phyloP scores from a whole-genome alignment of 2,329 filamentous ascomycete genomes.

The Phialophora chinensis region DNA sequence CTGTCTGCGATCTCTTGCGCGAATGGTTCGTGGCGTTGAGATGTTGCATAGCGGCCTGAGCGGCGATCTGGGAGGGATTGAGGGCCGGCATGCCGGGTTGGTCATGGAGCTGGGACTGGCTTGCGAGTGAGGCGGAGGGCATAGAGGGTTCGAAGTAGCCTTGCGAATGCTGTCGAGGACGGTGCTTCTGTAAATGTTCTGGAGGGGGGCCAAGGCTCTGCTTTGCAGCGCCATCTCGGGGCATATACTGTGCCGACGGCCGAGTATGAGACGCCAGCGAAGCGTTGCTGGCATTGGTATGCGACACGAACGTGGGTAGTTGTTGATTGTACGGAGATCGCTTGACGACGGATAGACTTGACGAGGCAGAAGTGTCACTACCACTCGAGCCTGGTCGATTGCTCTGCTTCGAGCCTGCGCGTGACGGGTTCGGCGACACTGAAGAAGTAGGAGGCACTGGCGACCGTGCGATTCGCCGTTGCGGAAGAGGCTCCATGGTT shows the following conservation, averaged over 20 bases:
- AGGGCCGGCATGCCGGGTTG: slow-evolving; percentile 54
- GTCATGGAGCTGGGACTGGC: slow-evolving; percentile 41
- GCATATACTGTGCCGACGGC: slow-evolving; percentile 47
- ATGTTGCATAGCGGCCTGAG: slow-evolving; percentile 69
- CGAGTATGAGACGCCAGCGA: slow-evolving; percentile 45
- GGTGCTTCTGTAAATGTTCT: slow-evolving; percentile 48
- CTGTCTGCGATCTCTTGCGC: slow-evolving; percentile 63
- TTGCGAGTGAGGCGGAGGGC: slow-evolving; percentile 57
- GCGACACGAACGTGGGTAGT: slow-evolving; percentile 38
- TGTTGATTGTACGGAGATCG: slow-evolving; percentile 46
- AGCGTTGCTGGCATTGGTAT: slow-evolving; percentile 44
- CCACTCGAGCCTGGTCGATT: slow-evolving; percentile 51
- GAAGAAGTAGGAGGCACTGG: slow-evolving; percentile 36
- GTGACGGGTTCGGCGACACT: slow-evolving; percentile 36
- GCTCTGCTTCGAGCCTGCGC: slow-evolving; percentile 38
- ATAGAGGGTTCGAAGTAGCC: slow-evolving; percentile 72
- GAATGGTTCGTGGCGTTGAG: slow-evolving; percentile 49
- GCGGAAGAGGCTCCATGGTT: slow-evolving; percentile 29
- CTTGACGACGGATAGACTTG: slow-evolving; percentile 52
- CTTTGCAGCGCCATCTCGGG: slow-evolving; percentile 47
- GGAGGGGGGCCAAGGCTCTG: slow-evolving; percentile 40
- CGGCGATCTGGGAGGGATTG: slow-evolving; percentile 67
- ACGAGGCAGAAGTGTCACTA: slow-evolving; percentile 55
- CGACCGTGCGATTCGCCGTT: slow-evolving; percentile 36
- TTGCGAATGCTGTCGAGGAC: slow-evolving; percentile 63